These are phyloP conservation scores for Daldinia sp. DNA, from an alignment of 2,329 filamentous ascomycete species.

Conservation along the genomic window DNA sequence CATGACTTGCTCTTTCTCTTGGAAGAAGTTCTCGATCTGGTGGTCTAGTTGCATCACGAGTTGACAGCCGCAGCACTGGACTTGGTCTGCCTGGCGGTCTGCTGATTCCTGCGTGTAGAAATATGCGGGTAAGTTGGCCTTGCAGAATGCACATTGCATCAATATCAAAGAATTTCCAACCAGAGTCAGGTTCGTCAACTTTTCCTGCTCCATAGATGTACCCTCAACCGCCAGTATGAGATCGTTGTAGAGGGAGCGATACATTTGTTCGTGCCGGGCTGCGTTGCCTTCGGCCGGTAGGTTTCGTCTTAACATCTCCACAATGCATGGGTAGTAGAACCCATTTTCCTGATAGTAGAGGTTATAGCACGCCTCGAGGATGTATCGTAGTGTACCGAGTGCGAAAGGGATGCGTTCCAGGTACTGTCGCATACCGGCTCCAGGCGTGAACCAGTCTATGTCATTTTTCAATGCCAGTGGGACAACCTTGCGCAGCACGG, in stretches of 20 bases:
- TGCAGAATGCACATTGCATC: conserved; percentile 28
- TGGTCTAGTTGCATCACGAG: neutral
- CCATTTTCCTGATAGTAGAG: conserved; percentile 20
- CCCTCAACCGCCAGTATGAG: conserved; percentile 35
- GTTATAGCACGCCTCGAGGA: conserved; percentile 37
- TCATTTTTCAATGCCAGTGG: conserved; percentile 17
- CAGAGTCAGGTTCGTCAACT: neutral
- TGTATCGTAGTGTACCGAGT: conserved; percentile 23
- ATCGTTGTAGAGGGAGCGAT: conserved; percentile 27
- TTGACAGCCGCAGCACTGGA: conserved; percentile 39
- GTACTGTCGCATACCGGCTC: conserved; percentile 41
- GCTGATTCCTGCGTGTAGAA: conserved; percentile 26
- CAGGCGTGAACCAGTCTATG: conserved; percentile 40
- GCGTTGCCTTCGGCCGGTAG: neutral
- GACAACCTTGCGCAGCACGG: conserved; percentile 28
- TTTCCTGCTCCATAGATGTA: neutral
- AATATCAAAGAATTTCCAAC: neutral
- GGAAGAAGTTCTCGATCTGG: conserved; percentile 20
- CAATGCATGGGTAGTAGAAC: neutral
- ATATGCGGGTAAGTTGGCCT: conserved; percentile 10
- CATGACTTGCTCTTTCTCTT: conserved; percentile 1
- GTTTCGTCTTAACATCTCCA: neutral
- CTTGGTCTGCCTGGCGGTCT: neutral
- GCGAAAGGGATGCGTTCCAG: conserved; percentile 41
- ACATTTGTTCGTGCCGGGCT: conserved; percentile 12